phyloP scores from a whole-genome alignment of 768 basidiomycete species.

The Leccinum rimulosum region DNA sequence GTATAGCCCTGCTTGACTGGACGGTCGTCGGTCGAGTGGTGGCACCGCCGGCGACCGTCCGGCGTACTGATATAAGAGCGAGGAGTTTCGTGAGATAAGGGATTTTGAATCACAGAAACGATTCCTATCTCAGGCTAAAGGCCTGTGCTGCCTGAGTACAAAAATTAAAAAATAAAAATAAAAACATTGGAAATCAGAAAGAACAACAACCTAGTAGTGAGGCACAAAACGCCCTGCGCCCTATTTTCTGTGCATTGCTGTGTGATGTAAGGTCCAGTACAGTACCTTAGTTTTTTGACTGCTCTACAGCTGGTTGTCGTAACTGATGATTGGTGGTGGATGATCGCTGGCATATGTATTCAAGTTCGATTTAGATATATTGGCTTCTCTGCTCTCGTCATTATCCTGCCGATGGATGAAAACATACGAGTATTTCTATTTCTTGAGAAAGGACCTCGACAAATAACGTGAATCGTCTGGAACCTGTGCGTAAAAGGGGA shows the following conservation, averaged over 20 bases:
- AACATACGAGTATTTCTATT: background rate
- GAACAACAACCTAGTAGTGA: no score
- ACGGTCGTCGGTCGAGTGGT: background rate
- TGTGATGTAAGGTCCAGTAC: no score
- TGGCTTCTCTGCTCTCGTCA: background rate
- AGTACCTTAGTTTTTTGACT: no score
- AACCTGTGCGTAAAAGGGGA: no score
- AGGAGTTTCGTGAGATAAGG: background rate
- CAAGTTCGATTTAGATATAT: background rate
- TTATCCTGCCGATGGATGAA: background rate
- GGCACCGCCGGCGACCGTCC: background rate
- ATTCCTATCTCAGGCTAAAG: background rate
- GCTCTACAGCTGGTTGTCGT: background rate
- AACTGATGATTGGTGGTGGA: background rate
- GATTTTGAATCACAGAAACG: background rate
- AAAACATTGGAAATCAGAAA: no score
- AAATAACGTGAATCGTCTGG: background rate
- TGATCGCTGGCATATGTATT: background rate
- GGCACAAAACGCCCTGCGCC: no score
- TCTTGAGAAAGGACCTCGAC: background rate
- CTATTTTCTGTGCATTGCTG: no score
- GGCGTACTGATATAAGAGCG: background rate
- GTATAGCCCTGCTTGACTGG: background rate
- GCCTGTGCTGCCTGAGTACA: background rate
- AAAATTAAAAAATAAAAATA: background rate